Base-by-base conservation (phyloP, 129 eudicot genomes). In the Tagetes patula region DNA sequence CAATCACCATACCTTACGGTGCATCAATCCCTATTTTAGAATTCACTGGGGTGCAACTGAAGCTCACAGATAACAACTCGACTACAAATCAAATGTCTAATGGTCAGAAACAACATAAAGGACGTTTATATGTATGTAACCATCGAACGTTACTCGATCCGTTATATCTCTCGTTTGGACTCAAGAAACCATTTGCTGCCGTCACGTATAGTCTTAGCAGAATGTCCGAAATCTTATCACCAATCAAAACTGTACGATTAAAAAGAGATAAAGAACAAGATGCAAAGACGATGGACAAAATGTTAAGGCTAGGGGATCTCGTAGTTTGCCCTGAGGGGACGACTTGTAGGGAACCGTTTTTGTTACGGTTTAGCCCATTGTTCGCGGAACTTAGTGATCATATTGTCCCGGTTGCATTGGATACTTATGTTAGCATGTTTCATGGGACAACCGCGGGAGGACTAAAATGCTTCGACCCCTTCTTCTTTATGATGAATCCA, bases 301-400 rank as follows among this genome's bases (percentile, higher is more conserved):
- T 82, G 48, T 77, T 91, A 62, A 78, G 61, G 11, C 76, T 80
- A 75, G 91, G 97, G 8, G 91, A 91, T 49, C 65, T 90, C 1
- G 87, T 82, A 10, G 85, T 91, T 30, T 91, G 95, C 65, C 97
- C 97, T 0, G 97, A 91, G 79, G 97, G 97, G 13, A 91, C 96
- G n/a, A 91, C 97, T 0, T 88, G 96, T 64, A 84, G 97, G 71
- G 97, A 86, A 66, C 92, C 92, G 0, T 91, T 69, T 79, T 64
- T 91, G 73, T 69, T 91, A 42, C 66, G 96, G 70, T 82, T 91
- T 34, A 88, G 96, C 62, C 89, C 97, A 1, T 75, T 91, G 31
- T 91, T 88, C 33, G 73, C 96, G 0, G 96, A 91, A 77, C 47
- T 91, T 31, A 84, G 82, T 12, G 84, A 86, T 36, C 69, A 80